Base-by-base conservation (phyloP, 1,284 basidiomycete genomes). In the Irpex sp. region DNA sequence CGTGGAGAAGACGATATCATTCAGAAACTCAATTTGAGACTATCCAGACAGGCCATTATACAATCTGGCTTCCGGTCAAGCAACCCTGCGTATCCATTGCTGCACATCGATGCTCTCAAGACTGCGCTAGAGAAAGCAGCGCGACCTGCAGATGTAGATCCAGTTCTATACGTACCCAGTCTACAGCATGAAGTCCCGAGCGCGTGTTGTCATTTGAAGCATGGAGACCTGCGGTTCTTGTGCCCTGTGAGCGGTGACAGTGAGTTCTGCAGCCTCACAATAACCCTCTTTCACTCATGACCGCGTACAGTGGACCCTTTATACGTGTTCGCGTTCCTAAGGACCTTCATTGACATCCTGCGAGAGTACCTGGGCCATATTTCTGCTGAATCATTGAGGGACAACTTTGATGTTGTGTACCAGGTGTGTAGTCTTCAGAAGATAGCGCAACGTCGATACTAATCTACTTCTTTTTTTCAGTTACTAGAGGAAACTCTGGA, bases 391-490 rank as follows among this genome's bases (percentile, higher is more conserved):
- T 90, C 87, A 1, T 78, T 98, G 69, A 93, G 90, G 70, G 95
- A 98, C 67, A 95, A 97, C 76, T 97, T 98, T 77, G 96, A 98
- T 72, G 88, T 95, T 50, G 94, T 98, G 8, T 97, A 98, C 74
- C 94, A 96, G 82, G 93, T 91, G 67, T 26, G 79, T 36, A 31
- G 68, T n/a, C 13, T 58, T 13, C 17, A 19, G 6, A 36, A 8
- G 26, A 55, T 35, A 17, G n/a, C 21, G 7, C 26, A 9, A 4
- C 37, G 60, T 26, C 31, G 31, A 33, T 33, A 33, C 31, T 33
- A 33, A 33, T 33, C 31, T 33, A 33, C 31, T 33, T 33, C 1
- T 33, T 15, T 21, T 15, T 9, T 11, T 71, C 49, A 97, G 92
- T 85, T 98, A 35, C 84, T 98, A 31, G 96, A 98, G 78, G 96